Conservation (phyloP, 768 basidiomycete genomes). For the Lactarius indigo region DNA sequence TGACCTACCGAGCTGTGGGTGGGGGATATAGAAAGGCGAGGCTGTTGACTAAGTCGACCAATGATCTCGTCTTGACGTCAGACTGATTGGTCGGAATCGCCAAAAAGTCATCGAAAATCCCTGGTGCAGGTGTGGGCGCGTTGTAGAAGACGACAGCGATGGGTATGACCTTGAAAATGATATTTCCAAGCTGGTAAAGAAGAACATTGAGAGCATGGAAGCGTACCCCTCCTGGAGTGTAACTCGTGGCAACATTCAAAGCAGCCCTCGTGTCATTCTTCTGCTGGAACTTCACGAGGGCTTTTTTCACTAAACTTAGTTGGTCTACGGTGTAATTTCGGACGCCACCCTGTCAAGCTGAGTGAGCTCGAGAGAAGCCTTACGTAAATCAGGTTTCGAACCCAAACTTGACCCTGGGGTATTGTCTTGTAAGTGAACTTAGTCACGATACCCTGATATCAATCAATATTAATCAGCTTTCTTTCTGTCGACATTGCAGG, state of each 20-base stretch:
- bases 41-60: not conserved
- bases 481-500: too few relatives aligned
- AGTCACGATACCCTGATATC: slow-evolving; percentile 5
- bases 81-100: slow-evolving; percentile 8
- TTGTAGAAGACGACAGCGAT: not conserved
- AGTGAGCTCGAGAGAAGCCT: not conserved
- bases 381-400: too few relatives aligned
- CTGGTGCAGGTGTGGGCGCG: not conserved
- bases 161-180: too few relatives aligned
- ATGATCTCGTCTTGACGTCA: slow-evolving; percentile 3
- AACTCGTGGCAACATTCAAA: not conserved
- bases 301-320: not conserved
- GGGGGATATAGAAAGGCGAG: not conserved
- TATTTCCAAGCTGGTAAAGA: not conserved
- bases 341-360: not conserved
- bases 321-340: not conserved
- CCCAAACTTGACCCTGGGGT: not conserved
- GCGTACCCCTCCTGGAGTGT: not conserved
- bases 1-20: not conserved
- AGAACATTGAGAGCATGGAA: not conserved
- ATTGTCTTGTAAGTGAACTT: not conserved
- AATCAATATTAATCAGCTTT: not conserved
- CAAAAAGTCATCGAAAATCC: slow-evolving; percentile 25
- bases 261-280: not conserved
- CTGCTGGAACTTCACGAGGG: slow-evolving; percentile 6